These are phyloP conservation scores for Prunus persica DNA, from an alignment of 306 rosid genomes.

Conservation along the genomic window Prunus_persica_NCBIv2 NC_034011.1:24538001-24538500, in stretches of 20 bases:
- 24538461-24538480: constrained; percentile 93
- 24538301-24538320: no score
- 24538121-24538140: constrained; percentile 7
- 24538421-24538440: constrained; percentile 82
- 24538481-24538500: constrained; percentile 93
- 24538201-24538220: neutral
- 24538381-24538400: constrained; percentile 79
- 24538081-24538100: constrained; percentile 70
- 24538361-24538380: constrained; percentile 10
- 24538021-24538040: constrained; percentile 78
- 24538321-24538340: neutral
- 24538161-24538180: constrained; percentile 4
- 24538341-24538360: neutral
- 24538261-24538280: no score
- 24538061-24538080: constrained; percentile 80
- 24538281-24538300: no score
- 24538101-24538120: constrained; percentile 84
- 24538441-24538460: constrained; percentile 97
- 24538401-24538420: constrained; percentile 79
- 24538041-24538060: constrained; percentile 84
- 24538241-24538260: no score
- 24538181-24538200: neutral
- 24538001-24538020: constrained; percentile 78
- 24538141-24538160: constrained; percentile 3
- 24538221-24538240: neutral